Base-by-base conservation (phyloP, 1,284 basidiomycete species). In the Ustilago shanxiensis region DNA sequence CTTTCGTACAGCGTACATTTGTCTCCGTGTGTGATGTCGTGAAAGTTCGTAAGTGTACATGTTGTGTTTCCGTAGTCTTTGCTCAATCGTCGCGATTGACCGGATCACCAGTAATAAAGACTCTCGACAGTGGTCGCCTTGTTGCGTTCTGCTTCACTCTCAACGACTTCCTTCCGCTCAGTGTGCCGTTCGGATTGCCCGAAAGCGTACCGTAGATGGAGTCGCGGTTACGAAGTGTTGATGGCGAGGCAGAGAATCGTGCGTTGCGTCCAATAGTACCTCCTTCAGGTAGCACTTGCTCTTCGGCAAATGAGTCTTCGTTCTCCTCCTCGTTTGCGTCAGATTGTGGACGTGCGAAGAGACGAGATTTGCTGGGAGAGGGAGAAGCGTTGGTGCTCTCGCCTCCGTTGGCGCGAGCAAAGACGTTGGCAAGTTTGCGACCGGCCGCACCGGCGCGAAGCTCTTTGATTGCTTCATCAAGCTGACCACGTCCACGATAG, bases 391-490 rank as follows among this genome's bases (percentile, higher is more conserved):
- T 24, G 11, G 35, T 31, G 7, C 49, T 31, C 9, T 33, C 22
- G 6, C 18, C 26, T 0, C 22, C 29, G 7, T 54, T 50, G 2
- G 60, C 60, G 11, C 55, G 50, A 13, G 56, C 65, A 22, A 66
- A 59, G 0, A 47, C 61, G 24, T 57, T 64, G 26, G 57, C 57
- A 13, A 64, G 28, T 26, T 76, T 76, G 10, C 73, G 57, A 35
- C 68, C 73, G 10, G 65, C 66, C 1, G 52, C 71, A 6, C 80
- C 79, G 2, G 60, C 64, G 7, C 77, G 63, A 13, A 81, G 68
- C 50, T 81, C 79, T 24, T 81, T 79, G 72, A 81, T 82, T 37
- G 80, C 79, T 44, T 79, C 80, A 60, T 82, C 77, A 20, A 81
- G 51, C 58, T 79, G 73, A 7, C 80, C 80, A 16, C 80, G 55